Evolutionary conservation across 768 basidiomycete species (phyloP), one percentile per base, ranked within the genome.

Genomic region (Mycena vulgaris): DNA sequence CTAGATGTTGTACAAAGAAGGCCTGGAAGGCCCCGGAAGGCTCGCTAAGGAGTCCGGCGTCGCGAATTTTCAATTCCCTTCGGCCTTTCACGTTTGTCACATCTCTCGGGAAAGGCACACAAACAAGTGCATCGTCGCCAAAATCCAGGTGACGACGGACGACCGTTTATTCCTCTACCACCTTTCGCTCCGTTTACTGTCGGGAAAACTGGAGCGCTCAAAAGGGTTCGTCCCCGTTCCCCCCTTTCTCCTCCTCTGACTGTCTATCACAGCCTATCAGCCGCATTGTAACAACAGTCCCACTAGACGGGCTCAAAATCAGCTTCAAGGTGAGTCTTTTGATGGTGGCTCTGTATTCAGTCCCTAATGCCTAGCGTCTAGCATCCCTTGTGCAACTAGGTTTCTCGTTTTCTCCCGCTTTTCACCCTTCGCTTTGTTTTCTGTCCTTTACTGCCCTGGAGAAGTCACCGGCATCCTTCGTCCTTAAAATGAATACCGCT

Each of bases 241-340:
- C 51, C 75, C 71, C 64, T 53, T n/a, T 73, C 72, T 69, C 74
- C 71, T 55, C 59, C 47, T 65, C 68, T 74, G 62, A 62, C 76
- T n/a, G n/a, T 66, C 63, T 48, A 53, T 17, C 68, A 66, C 62
- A 76, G 79, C 79, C 87, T 84, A 82, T 78, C 80, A 84, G 86
- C 88, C 87, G 81, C 84, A 86, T 89, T 95, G 93, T 95, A 95
- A 78, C 90, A 94, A 86, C 92, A 93, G 83, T 89, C 87, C 88
- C 86, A 87, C 86, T 90, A 90, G 90, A 92, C 68, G 86, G 89
- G 89, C 89, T 87, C 85, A 89, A 90, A 90, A 87, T 88, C 87
- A 87, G 88, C 88, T 90, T 85, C 85, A 89, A 73, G 90, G 92
- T 91, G 83, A 61, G 84, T 82, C 66, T n/a, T 77, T 53, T 78